These are phyloP conservation scores for Pseudogymnoascus sp. DNA, from an alignment of 2,329 filamentous ascomycete species.

Conservation along the genomic window DNA sequence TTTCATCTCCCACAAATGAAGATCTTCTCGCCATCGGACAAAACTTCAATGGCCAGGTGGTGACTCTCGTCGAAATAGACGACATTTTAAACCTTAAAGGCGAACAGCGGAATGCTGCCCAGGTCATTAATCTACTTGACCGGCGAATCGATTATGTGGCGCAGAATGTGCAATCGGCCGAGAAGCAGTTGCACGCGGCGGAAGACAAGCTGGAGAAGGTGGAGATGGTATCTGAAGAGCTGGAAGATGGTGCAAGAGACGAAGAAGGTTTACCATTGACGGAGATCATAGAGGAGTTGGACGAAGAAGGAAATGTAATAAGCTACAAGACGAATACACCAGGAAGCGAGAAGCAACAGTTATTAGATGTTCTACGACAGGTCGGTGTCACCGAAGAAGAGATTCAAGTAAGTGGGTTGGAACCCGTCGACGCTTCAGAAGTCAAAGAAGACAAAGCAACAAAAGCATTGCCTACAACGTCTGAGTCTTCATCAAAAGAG, in stretches of 20 bases:
- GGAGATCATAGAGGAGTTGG: slow-evolving; percentile 86
- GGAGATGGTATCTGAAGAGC: slow-evolving; percentile 50
- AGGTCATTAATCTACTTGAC: slow-evolving; percentile 60
- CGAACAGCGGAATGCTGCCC: slow-evolving; percentile 43
- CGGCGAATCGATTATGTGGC: slow-evolving; percentile 84
- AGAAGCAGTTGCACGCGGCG: slow-evolving; percentile 57
- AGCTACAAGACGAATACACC: slow-evolving; percentile 59
- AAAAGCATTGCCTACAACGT: not conserved
- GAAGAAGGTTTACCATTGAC: slow-evolving; percentile 70
- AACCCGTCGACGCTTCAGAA: not conserved
- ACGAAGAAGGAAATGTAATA: slow-evolving; percentile 81
- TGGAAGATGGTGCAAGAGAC: slow-evolving; percentile 52
- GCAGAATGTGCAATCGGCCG: slow-evolving; percentile 67
- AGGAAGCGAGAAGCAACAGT: slow-evolving; percentile 55
- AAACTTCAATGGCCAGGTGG: slow-evolving; percentile 47
- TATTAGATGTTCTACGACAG: slow-evolving; percentile 67
- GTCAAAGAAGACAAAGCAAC: not conserved
- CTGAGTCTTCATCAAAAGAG: not conserved
- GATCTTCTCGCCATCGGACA: slow-evolving; percentile 45
- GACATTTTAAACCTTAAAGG: slow-evolving; percentile 35
- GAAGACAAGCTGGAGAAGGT: slow-evolving; percentile 63
- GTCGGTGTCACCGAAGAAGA: slow-evolving; percentile 53
- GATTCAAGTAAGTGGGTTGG: slow-evolving; percentile 1
- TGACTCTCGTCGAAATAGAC: slow-evolving; percentile 50
- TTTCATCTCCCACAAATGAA: slow-evolving; percentile 38